Percentiles rank a stretch among this genome's conserved stretches.
Evolutionary conservation across 2,329 filamentous ascomycete species (phyloP).

Genomic region (Claviceps arundinis): DNA sequence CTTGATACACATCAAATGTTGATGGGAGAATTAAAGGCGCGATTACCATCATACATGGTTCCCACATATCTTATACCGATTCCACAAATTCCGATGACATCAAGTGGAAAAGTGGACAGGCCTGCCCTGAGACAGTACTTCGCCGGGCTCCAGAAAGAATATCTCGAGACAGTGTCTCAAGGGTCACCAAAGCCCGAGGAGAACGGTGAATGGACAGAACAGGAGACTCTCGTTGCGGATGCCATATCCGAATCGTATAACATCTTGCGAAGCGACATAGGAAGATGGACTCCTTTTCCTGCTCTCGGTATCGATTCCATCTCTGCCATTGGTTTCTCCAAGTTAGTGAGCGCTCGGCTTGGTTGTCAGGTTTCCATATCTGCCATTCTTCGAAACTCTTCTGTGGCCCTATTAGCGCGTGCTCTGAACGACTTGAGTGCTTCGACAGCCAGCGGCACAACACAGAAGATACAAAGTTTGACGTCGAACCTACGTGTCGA

Average conservation of each 20-base stretch:
- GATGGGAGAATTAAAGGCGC: constrained; percentile 38
- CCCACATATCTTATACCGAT: constrained; percentile 63
- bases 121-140: constrained; percentile 36
- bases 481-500: constrained; percentile 1
- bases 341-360: constrained; percentile 34
- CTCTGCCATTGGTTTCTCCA: constrained; percentile 59
- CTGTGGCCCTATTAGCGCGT: constrained; percentile 45
- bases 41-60: constrained; percentile 65
- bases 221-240: constrained; percentile 43
- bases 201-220: constrained; percentile 32
- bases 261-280: constrained; percentile 33
- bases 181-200: constrained; percentile 16
- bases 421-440: constrained; percentile 4
- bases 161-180: constrained; percentile 26
- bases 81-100: constrained; percentile 53
- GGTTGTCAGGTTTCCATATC: constrained; percentile 48
- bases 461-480: constrained; percentile 14
- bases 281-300: constrained; percentile 58
- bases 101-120: constrained; percentile 63
- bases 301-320: constrained; percentile 75
- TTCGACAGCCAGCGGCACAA: neutral
- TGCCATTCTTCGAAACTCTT: constrained; percentile 53
- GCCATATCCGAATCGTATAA: constrained; percentile 38
- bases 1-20: constrained; percentile 28
- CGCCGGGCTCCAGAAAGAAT: constrained; percentile 26